Base-by-base conservation (phyloP, 495 filamentous ascomycete genomes). In the Xylaria longipes region DNA sequence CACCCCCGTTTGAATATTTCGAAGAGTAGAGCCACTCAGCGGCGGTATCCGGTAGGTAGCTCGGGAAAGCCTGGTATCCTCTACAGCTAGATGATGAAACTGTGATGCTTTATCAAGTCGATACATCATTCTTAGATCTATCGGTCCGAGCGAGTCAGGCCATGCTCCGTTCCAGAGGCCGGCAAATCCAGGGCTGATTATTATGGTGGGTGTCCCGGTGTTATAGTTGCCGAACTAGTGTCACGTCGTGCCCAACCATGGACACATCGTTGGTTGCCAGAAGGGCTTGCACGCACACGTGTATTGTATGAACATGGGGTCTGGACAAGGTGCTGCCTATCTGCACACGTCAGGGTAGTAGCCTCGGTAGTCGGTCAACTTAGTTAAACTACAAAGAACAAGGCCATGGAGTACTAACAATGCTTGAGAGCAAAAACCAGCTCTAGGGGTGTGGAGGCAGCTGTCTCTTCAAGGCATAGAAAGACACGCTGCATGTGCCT, bases 221-320 rank as follows among this genome's bases (percentile, higher is more conserved):
- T n/a, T 35, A n/a, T 58, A n/a, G 5, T 35, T 57, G 56, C 9
- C 27, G 11, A 17, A 56, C 14, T 29, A 46, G 37, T 56, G 39
- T 31, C 61, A n/a, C n/a, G 56, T 58, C 14, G 56, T 58, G 31
- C 12, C 11, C 29, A 62, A 41, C 20, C 35, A 7, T 20, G 20
- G 37, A n/a, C 41, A 46, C 20, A n/a, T 8, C 27, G 39, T 64
- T 33, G 14, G 27, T 46, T 46, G 12, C 58, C 22, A 12, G 25
- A 17, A 37, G 8, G 57, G 20, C 57, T 60, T 60, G 33, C 57
- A 37, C 33, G 9, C 20, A 60, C 57, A 60, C 33, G 61, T 31
- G 61, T 64, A 46, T 41, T 11, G 60, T 39, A 62, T 29, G 60
- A n/a, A 41, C 37, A 27, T 46, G 61, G 61, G 31, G 33, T 9